Evolutionary conservation across 78 protist species (phyloP).

Genomic region (Dictyostelium firmibasis): DNA sequence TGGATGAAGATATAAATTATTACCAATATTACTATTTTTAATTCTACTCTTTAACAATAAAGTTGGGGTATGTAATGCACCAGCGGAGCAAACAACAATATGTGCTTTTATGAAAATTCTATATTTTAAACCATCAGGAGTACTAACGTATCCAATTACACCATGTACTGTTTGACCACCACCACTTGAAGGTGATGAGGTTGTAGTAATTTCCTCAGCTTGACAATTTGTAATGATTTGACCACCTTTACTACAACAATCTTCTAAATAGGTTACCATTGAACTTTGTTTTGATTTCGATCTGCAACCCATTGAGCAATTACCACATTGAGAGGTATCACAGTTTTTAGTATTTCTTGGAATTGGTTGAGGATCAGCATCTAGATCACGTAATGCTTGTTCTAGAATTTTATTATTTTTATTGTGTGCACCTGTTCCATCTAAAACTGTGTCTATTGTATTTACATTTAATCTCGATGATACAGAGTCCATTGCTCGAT

Average conservation of each 20-base stretch:
- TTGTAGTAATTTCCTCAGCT: conserved; percentile 38
- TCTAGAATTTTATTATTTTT: not conserved
- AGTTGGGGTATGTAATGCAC: conserved; percentile 78
- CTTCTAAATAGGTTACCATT: conserved; percentile 63
- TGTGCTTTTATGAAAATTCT: conserved; percentile 36
- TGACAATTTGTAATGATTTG: conserved; percentile 61
- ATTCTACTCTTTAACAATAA: conserved; percentile 46
- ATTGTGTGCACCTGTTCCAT: not conserved
- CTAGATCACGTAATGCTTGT: conserved; percentile 1
- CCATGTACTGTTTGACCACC: conserved; percentile 36
- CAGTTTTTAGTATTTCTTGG: conserved; percentile 64
- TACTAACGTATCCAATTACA: conserved; percentile 4
- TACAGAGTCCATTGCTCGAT: conserved; percentile 21
- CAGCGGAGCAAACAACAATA: conserved; percentile 66
- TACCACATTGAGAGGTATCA: conserved; percentile 68
- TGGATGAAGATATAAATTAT: conserved; percentile 70
- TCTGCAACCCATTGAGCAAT: conserved; percentile 76
- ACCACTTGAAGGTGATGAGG: not conserved
- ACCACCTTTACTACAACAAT: conserved; percentile 58
- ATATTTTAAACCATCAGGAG: conserved; percentile 28
- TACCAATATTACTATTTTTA: conserved; percentile 63
- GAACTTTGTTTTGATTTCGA: conserved; percentile 52
- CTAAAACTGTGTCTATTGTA: not conserved
- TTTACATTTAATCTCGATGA: conserved; percentile 45
- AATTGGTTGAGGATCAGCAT: conserved; percentile 10